A percentile compares a stretch with the other conserved stretches of the same genome.
These are phyloP conservation scores for Tephrocybe rancida DNA, from an alignment of 768 basidiomycete genomes.

Conservation along the genomic window DNA sequence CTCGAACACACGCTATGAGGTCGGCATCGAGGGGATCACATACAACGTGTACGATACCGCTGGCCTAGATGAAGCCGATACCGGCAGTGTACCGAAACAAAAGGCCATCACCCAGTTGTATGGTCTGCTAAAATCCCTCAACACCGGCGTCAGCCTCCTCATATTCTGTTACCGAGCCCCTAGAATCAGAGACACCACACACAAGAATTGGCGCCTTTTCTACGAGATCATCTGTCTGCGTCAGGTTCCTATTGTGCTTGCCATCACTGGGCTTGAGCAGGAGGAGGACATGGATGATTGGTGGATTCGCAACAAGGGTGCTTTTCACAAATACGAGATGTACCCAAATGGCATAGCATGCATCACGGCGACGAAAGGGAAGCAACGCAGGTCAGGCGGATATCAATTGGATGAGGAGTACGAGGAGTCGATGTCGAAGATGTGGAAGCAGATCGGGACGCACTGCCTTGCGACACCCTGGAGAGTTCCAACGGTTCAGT, in stretches of 20 bases:
- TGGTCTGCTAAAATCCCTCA: slow-evolving; percentile 33
- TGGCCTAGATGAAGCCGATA: no score
- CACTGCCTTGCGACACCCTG: slow-evolving; percentile 12
- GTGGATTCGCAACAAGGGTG: slow-evolving; percentile 22
- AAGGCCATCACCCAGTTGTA: slow-evolving; percentile 12
- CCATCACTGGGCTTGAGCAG: slow-evolving; percentile 38
- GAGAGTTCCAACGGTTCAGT: slow-evolving; percentile 13
- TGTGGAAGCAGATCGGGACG: slow-evolving; percentile 20
- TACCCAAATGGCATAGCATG: no score
- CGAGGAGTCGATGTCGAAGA: slow-evolving; percentile 28
- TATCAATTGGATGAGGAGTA: slow-evolving; percentile 28
- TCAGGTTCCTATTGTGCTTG: slow-evolving; percentile 39
- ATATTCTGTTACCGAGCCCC: slow-evolving; percentile 43
- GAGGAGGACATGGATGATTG: slow-evolving; percentile 23
- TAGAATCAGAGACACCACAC: slow-evolving; percentile 31
- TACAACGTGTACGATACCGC: slow-evolving; percentile 31
- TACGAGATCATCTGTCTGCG: slow-evolving; percentile 35
- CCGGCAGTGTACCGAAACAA: no score
- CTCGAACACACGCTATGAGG: slow-evolving; percentile 23
- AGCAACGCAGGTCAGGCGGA: slow-evolving; percentile 11
- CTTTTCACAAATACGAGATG: slow-evolving; percentile 33
- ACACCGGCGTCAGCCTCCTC: slow-evolving; percentile 39
- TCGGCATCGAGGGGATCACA: slow-evolving; percentile 20
- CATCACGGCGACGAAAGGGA: slow-evolving; percentile 36
- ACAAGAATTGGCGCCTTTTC: slow-evolving; percentile 41